A percentile compares a stretch with the other conserved stretches of the same genome.
phyloP scores from a whole-genome alignment of 371 early-diverging fungal species.

The Mucor indicus region DNA sequence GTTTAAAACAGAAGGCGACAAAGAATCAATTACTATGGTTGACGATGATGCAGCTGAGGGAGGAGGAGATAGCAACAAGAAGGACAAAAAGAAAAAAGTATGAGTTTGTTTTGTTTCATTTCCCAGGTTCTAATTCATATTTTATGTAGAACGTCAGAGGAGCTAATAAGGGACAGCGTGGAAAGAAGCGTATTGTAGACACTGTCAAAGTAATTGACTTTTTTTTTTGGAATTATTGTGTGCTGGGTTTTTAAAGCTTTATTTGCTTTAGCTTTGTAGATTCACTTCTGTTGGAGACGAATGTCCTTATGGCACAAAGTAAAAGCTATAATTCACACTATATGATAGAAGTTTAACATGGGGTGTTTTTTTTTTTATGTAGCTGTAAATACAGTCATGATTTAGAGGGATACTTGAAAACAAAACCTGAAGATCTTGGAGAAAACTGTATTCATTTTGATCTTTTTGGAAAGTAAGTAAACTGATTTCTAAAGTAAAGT shows the following conservation, averaged over 20 bases:
- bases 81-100: constrained; percentile 19
- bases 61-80: constrained; percentile 12
- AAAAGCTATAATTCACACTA: too few species aligned
- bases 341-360: too few species aligned
- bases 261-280: constrained; percentile 46
- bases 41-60: constrained; percentile 30
- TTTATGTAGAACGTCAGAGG: constrained; percentile 23
- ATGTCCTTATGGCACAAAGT: constrained; percentile 54
- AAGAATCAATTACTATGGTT: constrained; percentile 7
- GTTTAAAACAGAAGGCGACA: constrained; percentile 24
- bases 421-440: constrained; percentile 74
- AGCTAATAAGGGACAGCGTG: constrained; percentile 38
- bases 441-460: constrained; percentile 72
- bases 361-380: background rate
- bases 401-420: constrained; percentile 54
- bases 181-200: constrained; percentile 40
- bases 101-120: background rate
- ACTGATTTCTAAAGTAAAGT: background rate
- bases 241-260: background rate
- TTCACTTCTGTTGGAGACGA: constrained; percentile 43
- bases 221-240: background rate
- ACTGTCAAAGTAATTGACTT: constrained; percentile 27
- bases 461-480: constrained; percentile 66
- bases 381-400: constrained; percentile 72
- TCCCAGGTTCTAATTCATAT: background rate